Conservation (phyloP, 2,329 filamentous ascomycete genomes). For the Ceratocystis alfenasii region DNA sequence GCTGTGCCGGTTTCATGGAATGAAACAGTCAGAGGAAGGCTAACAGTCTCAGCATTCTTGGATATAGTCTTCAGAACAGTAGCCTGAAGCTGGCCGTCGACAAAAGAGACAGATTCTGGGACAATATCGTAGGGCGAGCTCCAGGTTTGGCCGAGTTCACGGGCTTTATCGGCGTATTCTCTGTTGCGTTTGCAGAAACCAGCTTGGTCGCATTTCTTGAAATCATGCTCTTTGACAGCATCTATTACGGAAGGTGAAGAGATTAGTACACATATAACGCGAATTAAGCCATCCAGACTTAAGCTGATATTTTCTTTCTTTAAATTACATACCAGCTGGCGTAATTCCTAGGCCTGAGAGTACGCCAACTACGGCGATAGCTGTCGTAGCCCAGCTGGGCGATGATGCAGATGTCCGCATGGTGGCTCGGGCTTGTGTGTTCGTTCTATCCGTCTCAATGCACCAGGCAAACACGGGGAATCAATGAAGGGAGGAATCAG, state of each 20-base stretch:
- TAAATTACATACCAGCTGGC: conserved; percentile 21
- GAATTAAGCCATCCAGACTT: not conserved
- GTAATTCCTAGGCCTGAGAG: conserved; percentile 15
- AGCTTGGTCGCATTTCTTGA: conserved; percentile 91
- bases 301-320: not conserved
- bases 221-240: conserved; percentile 87
- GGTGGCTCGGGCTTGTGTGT: conserved; percentile 14
- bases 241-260: conserved; percentile 36
- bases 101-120: conserved; percentile 59
- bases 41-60: conserved; percentile 51
- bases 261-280: not conserved
- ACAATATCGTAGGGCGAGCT: conserved; percentile 68
- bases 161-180: conserved; percentile 68
- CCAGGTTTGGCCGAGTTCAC: conserved; percentile 55
- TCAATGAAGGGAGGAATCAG: conserved; percentile 1
- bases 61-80: conserved; percentile 69
- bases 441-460: conserved; percentile 10
- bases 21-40: conserved; percentile 70
- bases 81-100: conserved; percentile 67
- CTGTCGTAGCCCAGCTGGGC: conserved; percentile 18
- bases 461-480: conserved; percentile 7
- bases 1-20: conserved; percentile 85
- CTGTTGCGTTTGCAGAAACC: conserved; percentile 96
- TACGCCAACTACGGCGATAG: conserved; percentile 17
- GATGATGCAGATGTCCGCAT: conserved; percentile 19